phyloP scores from a whole-genome alignment of 2,329 filamentous ascomycete genomes.

The Sclerotinia spermophila region DNA sequence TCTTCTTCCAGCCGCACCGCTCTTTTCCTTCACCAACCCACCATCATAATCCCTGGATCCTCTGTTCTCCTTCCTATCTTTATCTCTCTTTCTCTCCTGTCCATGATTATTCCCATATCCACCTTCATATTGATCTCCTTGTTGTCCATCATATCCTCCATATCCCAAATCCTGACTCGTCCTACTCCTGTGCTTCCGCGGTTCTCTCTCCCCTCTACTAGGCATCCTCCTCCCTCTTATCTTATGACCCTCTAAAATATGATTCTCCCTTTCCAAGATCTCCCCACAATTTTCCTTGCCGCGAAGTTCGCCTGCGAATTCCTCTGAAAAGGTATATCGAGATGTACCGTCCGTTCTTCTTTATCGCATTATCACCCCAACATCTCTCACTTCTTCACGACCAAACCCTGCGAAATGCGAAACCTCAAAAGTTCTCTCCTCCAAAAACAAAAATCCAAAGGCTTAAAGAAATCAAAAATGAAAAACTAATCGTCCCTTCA shows the following conservation, averaged over 20 bases:
- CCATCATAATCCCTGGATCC: slow-evolving; percentile 8
- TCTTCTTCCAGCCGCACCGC: background rate
- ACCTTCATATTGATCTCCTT: background rate
- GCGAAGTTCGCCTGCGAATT: background rate
- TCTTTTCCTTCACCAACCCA: slow-evolving; percentile 8
- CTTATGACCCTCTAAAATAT: background rate
- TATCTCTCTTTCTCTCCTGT: background rate
- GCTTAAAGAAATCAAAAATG: background rate
- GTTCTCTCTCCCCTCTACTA: slow-evolving; percentile 7
- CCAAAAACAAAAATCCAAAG: background rate
- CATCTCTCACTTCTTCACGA: background rate
- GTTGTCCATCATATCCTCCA: background rate
- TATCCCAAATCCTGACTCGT: slow-evolving; percentile 10
- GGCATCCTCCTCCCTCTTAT: slow-evolving; percentile 9
- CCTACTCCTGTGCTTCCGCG: slow-evolving; percentile 10
- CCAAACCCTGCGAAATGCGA: background rate
- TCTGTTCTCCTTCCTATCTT: slow-evolving; percentile 6
- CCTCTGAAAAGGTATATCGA: background rate
- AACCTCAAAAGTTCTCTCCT: background rate
- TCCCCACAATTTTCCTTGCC: background rate
- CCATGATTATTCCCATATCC: slow-evolving; percentile 2
- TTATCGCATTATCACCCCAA: slow-evolving; percentile 14
- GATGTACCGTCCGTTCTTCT: background rate
- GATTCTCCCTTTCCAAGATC: background rate
- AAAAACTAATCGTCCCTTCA: background rate